Evolutionary conservation across 352 stramenopile species (phyloP).

Genomic region (Pythium brachiatum): DNA sequence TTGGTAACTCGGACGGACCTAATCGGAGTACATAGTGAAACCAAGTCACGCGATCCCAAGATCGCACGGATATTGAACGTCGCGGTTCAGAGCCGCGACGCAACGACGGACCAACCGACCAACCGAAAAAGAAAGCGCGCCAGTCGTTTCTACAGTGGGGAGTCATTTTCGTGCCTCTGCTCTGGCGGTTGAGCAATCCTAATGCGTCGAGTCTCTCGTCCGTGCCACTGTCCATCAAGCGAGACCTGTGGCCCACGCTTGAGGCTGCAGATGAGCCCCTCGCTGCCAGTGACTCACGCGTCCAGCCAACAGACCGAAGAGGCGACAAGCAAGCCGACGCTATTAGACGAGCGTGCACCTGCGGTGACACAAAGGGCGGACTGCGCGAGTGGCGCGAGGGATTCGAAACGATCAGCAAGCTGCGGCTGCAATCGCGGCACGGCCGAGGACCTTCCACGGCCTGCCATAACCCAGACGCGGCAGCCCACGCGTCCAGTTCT

Average conservation of each 20-base stretch:
- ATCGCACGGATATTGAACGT: neutral
- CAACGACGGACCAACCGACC: neutral
- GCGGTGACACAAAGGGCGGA: conserved; percentile 12
- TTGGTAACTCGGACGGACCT: neutral
- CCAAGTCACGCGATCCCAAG: neutral
- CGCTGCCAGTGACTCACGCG: conserved; percentile 1
- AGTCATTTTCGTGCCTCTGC: neutral
- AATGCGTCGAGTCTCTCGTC: neutral
- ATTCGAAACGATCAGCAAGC: conserved; percentile 21
- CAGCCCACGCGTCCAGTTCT: neutral
- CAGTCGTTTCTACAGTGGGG: neutral
- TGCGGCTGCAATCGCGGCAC: neutral
- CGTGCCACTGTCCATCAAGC: conserved; percentile 14
- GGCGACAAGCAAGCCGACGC: conserved; percentile 1
- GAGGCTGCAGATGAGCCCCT: neutral
- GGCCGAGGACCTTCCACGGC: neutral
- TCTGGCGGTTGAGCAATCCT: conserved; percentile 12
- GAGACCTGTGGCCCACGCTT: neutral
- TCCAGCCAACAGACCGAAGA: conserved; percentile 1
- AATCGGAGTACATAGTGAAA: neutral
- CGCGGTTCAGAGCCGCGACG: conserved; percentile 2
- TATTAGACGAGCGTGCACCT: neutral
- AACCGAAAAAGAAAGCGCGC: neutral
- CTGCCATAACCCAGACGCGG: conserved; percentile 4
- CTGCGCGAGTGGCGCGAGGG: conserved; percentile 2